Evolutionary conservation across 2,329 filamentous ascomycete species (phyloP).

Genomic region (Fusarium penzigii): DNA sequence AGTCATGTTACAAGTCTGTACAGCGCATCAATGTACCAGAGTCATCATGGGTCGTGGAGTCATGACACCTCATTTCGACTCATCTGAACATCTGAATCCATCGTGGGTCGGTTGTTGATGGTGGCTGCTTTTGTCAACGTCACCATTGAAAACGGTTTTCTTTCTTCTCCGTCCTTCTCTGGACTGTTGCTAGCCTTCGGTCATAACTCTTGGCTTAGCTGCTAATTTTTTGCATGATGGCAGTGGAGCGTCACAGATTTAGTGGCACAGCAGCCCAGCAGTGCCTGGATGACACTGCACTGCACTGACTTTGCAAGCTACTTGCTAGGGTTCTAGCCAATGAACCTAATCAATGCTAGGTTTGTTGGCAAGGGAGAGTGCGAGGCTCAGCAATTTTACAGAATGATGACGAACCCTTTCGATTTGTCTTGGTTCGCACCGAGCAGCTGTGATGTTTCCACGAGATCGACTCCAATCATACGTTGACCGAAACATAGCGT

Average conservation of each 20-base stretch:
- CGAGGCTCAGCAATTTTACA: background rate
- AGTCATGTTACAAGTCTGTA: background rate
- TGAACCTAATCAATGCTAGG: background rate
- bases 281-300: background rate
- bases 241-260: background rate
- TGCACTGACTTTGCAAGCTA: background rate
- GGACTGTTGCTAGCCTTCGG: constrained; percentile 14
- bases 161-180: constrained; percentile 4
- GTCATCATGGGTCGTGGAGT: constrained; percentile 3
- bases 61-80: constrained; percentile 10
- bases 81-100: constrained; percentile 7
- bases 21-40: background rate
- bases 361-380: background rate
- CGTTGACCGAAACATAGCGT: no score
- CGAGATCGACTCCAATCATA: no score
- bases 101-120: background rate
- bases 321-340: background rate
- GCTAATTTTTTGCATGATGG: background rate
- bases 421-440: background rate
- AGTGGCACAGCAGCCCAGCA: background rate
- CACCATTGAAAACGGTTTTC: constrained; percentile 21
- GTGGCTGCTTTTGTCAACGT: constrained; percentile 27
- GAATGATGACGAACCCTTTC: background rate
- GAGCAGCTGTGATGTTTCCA: background rate
- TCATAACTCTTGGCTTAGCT: constrained; percentile 26